phyloP scores from a whole-genome alignment of 352 stramenopile genomes.

The Globisporangium acanthophoron region DNA sequence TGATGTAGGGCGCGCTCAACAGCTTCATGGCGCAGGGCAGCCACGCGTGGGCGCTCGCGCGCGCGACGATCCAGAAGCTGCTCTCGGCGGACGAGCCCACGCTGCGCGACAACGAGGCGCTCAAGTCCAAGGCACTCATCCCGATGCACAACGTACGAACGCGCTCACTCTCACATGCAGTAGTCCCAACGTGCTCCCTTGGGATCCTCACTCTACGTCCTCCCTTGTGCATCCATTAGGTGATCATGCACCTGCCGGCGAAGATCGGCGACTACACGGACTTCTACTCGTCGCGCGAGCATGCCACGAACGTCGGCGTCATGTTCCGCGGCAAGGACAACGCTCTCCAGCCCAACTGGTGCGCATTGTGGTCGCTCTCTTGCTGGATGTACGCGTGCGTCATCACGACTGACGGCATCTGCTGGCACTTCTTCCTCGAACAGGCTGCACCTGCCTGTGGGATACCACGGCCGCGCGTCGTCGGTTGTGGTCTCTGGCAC shows the following conservation, averaged over 20 bases:
- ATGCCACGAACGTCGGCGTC: slow-evolving; percentile 94
- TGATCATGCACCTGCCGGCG: slow-evolving; percentile 90
- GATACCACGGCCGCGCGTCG: slow-evolving; percentile 94
- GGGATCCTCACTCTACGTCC: background rate
- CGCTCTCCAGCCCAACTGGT: slow-evolving; percentile 96
- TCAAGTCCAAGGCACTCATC: slow-evolving; percentile 77
- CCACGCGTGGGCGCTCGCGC: slow-evolving; percentile 82
- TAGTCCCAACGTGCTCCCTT: background rate
- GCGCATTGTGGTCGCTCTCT: background rate
- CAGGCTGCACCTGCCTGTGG: slow-evolving; percentile 94
- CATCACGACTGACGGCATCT: too few relatives aligned
- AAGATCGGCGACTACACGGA: slow-evolving; percentile 97
- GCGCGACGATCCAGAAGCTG: slow-evolving; percentile 83
- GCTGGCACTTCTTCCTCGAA: too few relatives aligned
- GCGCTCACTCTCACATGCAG: background rate
- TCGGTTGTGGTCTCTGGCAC: slow-evolving; percentile 89
- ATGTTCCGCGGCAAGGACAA: slow-evolving; percentile 94
- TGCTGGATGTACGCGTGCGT: background rate
- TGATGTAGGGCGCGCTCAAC: slow-evolving; percentile 78
- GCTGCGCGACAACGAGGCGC: slow-evolving; percentile 72
- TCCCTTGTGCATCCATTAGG: slow-evolving; percentile 2
- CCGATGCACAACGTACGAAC: slow-evolving; percentile 50
- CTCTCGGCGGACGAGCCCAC: slow-evolving; percentile 69
- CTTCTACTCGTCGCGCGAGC: slow-evolving; percentile 96
- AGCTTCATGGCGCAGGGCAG: slow-evolving; percentile 90